These are phyloP conservation scores for Cucumis sativus DNA, from an alignment of 306 rosid genomes.

Conservation along the genomic window DNA sequence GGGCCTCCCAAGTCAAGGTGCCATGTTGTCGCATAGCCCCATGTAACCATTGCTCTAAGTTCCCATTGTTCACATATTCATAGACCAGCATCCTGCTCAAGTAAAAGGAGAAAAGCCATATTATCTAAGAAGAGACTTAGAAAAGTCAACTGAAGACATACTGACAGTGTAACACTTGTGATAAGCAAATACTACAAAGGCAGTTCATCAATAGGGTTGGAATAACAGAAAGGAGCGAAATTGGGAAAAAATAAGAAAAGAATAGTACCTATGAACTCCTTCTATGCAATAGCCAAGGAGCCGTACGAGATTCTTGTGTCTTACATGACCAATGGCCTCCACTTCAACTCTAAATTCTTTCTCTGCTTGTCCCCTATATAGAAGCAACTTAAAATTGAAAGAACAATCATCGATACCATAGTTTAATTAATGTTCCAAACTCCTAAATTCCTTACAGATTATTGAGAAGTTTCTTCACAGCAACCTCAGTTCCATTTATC, in stretches of 20 bases:
- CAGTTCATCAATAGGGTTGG: background rate
- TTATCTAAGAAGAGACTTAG: background rate
- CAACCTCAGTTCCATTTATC: slow-evolving; percentile 85
- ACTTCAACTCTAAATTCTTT: slow-evolving; percentile 97
- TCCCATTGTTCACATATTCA: slow-evolving; percentile 93
- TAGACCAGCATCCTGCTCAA: slow-evolving; percentile 75
- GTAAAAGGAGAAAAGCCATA: background rate
- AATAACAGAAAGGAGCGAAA: no score
- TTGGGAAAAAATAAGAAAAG: background rate
- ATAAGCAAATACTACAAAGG: background rate
- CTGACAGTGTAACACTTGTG: background rate
- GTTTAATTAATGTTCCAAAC: slow-evolving; percentile 10
- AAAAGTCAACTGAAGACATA: background rate
- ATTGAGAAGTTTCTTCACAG: slow-evolving; percentile 91
- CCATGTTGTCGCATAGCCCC: slow-evolving; percentile 73
- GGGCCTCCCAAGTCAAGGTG: slow-evolving; percentile 82
- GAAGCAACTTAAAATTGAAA: slow-evolving; percentile 12
- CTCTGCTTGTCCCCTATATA: slow-evolving; percentile 91
- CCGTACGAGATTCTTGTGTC: slow-evolving; percentile 93
- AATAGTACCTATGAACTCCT: slow-evolving; percentile 75
- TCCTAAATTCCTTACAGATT: slow-evolving; percentile 53
- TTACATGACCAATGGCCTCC: slow-evolving; percentile 96
- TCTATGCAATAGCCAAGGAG: slow-evolving; percentile 83
- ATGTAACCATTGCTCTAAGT: slow-evolving; percentile 93
- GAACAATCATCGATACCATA: background rate